These are phyloP conservation scores for Rhododendron kiyosumense DNA, from an alignment of 148 eudicot species.

Conservation along the genomic window DNA sequence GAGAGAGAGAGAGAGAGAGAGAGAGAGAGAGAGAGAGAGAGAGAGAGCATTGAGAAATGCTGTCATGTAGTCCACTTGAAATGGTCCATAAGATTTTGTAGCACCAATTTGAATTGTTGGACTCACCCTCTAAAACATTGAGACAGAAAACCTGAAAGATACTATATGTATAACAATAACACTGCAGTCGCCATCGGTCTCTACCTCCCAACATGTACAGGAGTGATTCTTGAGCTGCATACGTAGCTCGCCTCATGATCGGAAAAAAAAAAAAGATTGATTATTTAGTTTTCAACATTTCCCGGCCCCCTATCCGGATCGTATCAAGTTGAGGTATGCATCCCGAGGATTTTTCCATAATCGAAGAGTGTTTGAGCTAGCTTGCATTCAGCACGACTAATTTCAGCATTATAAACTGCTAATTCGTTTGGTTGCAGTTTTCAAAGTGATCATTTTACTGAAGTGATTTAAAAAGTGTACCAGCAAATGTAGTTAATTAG, in stretches of 20 bases:
- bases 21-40: not conserved
- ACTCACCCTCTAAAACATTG: slow-evolving; percentile 15
- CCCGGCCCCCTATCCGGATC: too few relatives aligned
- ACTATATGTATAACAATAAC: not conserved
- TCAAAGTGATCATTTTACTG: too few relatives aligned
- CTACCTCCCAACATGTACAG: not conserved
- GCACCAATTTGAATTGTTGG: slow-evolving; percentile 20
- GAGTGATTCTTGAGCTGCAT: slow-evolving; percentile 4
- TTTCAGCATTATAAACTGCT: too few relatives aligned
- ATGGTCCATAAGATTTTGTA: slow-evolving; percentile 20
- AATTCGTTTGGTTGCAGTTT: too few relatives aligned
- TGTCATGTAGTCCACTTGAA: slow-evolving; percentile 12
- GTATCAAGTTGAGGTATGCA: too few relatives aligned
- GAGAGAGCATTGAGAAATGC: not conserved
- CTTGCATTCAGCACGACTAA: too few relatives aligned
- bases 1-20: too few relatives aligned
- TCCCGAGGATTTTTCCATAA: too few relatives aligned
- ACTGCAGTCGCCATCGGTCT: not conserved
- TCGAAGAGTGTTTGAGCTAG: too few relatives aligned
- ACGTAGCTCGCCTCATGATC: slow-evolving; percentile 4
- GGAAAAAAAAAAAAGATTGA: not conserved
- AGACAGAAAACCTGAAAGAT: not conserved
- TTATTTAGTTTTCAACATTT: not conserved
- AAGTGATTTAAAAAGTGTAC: too few relatives aligned
- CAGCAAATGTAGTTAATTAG: too few relatives aligned